phyloP scores from a whole-genome alignment of 306 rosid genomes.

The Pyrus pyrifolia region DNA sequence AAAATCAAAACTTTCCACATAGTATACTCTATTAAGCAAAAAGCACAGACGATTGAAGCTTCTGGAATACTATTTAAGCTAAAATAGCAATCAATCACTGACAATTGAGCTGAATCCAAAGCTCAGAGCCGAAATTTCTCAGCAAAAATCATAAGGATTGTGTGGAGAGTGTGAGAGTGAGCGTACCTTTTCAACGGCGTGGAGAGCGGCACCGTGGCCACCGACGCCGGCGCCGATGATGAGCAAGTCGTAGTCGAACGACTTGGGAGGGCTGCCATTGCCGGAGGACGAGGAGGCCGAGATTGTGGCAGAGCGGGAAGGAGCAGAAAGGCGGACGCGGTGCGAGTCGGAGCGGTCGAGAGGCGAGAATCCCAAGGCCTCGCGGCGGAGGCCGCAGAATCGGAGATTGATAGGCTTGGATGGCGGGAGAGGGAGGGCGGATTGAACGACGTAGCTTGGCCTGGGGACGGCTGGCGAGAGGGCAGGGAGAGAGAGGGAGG shows the following conservation, averaged over 20 bases:
- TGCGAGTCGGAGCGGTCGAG: slow-evolving; percentile 20
- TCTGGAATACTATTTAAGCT: neutral
- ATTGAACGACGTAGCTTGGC: slow-evolving; percentile 28
- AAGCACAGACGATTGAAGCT: neutral
- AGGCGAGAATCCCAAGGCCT: slow-evolving; percentile 54
- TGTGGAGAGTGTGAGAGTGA: neutral
- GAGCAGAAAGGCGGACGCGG: slow-evolving; percentile 19
- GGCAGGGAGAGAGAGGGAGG: slow-evolving; percentile 61
- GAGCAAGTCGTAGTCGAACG: slow-evolving; percentile 84
- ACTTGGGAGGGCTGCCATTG: slow-evolving; percentile 64
- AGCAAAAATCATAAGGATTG: neutral
- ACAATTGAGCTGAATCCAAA: neutral
- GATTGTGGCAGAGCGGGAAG: slow-evolving; percentile 4
- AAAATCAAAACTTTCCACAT: neutral
- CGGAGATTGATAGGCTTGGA: slow-evolving; percentile 52
- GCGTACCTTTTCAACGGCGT: slow-evolving; percentile 87
- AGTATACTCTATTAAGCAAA: neutral
- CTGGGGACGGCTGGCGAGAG: slow-evolving; percentile 45
- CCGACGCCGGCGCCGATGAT: slow-evolving; percentile 98
- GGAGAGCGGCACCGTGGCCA: slow-evolving; percentile 96
- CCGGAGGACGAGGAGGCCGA: slow-evolving; percentile 30
- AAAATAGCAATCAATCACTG: neutral
- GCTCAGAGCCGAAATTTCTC: neutral
- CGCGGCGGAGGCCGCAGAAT: slow-evolving; percentile 75
- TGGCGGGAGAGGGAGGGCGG: slow-evolving; percentile 2